Conservation (phyloP, 225 moss, liverwort and hornwort species). For the Polytrichum commune region DNA sequence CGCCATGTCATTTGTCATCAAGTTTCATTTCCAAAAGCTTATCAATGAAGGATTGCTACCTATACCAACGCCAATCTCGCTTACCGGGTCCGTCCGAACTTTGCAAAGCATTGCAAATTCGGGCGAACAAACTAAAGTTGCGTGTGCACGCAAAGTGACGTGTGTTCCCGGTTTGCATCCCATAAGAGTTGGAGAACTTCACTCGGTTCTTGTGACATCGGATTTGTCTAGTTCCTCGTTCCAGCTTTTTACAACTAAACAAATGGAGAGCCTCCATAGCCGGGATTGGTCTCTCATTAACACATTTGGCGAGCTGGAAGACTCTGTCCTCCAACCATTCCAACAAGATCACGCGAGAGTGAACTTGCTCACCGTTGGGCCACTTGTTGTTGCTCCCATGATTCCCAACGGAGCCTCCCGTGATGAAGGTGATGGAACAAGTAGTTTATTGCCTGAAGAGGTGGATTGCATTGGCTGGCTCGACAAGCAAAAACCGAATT, state of each 20-base stretch:
- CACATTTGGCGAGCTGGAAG: conserved; percentile 2
- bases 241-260: background rate
- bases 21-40: background rate
- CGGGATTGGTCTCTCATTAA: background rate
- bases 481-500: background rate
- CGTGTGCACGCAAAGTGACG: background rate
- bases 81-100: background rate
- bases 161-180: background rate
- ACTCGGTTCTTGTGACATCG: background rate
- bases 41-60: background rate
- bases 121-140: background rate
- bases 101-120: background rate
- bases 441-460: background rate
- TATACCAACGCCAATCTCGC: background rate
- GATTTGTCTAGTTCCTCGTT: background rate
- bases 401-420: background rate
- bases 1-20: background rate
- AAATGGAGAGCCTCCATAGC: background rate
- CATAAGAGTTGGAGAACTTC: background rate
- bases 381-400: conserved; percentile 1
- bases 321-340: background rate
- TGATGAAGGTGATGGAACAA: background rate
- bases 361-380: background rate
- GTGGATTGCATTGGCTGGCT: background rate
- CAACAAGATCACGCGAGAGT: background rate